Evolutionary conservation across 495 filamentous ascomycete genomes (phyloP).

Genomic region (Podospora australis): DNA sequence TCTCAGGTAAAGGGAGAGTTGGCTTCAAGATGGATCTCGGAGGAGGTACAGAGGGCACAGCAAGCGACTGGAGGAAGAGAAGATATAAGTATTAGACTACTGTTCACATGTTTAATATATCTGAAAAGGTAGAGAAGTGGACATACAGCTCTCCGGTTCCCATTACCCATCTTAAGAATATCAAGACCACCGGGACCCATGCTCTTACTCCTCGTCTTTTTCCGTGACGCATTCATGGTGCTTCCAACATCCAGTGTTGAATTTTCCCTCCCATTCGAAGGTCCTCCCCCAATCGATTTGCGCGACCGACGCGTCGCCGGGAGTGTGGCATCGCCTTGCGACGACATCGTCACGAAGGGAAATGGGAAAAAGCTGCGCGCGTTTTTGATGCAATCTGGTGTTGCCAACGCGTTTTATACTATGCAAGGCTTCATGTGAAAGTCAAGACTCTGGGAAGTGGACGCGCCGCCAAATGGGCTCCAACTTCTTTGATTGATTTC

Average conservation of each 20-base stretch:
- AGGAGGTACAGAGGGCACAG: conserved; percentile 36
- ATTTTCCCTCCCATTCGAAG: conserved; percentile 69
- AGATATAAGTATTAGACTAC: background rate
- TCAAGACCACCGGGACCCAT: conserved; percentile 87
- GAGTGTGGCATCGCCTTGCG: conserved; percentile 39
- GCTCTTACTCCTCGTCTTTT: conserved; percentile 89
- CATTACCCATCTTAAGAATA: conserved; percentile 66
- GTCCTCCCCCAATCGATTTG: conserved; percentile 70
- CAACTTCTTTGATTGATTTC: conserved; percentile 1
- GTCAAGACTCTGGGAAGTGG: background rate
- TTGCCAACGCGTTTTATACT: background rate
- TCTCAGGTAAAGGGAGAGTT: conserved; percentile 63
- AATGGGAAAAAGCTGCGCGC: background rate
- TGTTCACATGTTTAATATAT: background rate
- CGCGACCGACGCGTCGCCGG: conserved; percentile 58
- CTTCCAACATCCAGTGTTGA: conserved; percentile 52
- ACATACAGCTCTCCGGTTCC: conserved; percentile 74
- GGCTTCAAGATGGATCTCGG: conserved; percentile 80
- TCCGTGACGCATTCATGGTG: conserved; percentile 41
- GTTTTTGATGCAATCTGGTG: no score
- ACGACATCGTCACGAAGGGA: conserved; percentile 32
- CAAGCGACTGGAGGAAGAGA: conserved; percentile 39
- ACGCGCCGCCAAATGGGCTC: conserved; percentile 12
- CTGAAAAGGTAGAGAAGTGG: no score
- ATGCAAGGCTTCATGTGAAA: background rate